Base-by-base conservation (phyloP, 371 early-diverging fungal species). In the Syncephalastrum racemosum region DNA sequence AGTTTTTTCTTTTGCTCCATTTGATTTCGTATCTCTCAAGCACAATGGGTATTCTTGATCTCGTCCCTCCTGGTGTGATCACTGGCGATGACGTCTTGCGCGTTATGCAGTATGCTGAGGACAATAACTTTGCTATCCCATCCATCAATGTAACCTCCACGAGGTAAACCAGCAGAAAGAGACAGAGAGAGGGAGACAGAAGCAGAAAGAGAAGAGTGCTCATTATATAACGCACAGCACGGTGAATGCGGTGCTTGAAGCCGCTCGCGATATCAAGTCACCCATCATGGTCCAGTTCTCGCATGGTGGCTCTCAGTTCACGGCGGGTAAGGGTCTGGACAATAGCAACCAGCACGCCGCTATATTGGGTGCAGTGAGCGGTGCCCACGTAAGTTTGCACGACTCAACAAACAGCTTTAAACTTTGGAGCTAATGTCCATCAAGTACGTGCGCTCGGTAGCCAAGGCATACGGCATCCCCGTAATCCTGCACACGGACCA, bases 231-330 rank as follows among this genome's bases (percentile, higher is more conserved):
- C 14, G n/a, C 52, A 16, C 62, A 73, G 91, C 56, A 92, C 93
- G 49, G 71, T 92, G 65, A 94, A 93, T 69, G 94, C 95, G 54
- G 86, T 86, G 25, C 85, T 94, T 16, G 94, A 94, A 83, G 93
- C 93, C 70, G 95, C 95, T 31, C 87, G 92, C 56, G 93, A 93
- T 61, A 79, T 83, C 60, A 91, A 91, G 73, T 86, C 91, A 31
- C 94, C 94, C 59, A 79, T 94, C 61, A 90, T 94, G 68, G 87
- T 94, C 67, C 95, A 94, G 77, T 89, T 94, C 85, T 93, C 93
- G 40, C 82, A 94, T 64, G 95, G 95, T 68, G 95, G 95, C 60
- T 77, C 90, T 52, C 89, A 90, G 46, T 94, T 75, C 82, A 87
- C 82, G 65, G 93, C 93, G 41, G 95, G 95, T 65, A 94, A 94